A percentile compares a stretch with the other conserved stretches of the same genome.
phyloP scores from a whole-genome alignment of 495 filamentous ascomycete species.

The Oleoguttula mirabilis region DNA sequence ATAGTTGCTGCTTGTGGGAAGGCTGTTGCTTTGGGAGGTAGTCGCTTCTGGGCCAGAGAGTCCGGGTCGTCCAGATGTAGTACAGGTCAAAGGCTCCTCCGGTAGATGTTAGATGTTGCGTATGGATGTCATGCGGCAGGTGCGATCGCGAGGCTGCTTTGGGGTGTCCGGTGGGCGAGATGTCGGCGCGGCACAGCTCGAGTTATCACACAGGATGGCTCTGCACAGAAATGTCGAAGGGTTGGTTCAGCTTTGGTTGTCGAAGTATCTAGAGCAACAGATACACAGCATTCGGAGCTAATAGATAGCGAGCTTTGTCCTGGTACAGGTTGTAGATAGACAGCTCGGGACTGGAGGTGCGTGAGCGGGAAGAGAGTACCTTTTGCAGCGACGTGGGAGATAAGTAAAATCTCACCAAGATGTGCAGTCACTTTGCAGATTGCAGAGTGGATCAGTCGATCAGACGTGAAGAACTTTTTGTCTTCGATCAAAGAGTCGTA shows the following conservation, averaged over 20 bases:
- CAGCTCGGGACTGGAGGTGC: neutral
- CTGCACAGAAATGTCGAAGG: neutral
- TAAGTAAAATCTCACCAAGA: neutral
- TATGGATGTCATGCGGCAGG: neutral
- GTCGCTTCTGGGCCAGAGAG: too few relatives aligned
- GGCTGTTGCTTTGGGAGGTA: too few relatives aligned
- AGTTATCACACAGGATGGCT: neutral
- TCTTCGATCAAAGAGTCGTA: too few relatives aligned
- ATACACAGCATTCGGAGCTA: neutral
- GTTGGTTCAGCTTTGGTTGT: neutral
- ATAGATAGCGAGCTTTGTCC: neutral
- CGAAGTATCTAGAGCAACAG: neutral
- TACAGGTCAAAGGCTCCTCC: neutral
- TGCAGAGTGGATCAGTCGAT: neutral
- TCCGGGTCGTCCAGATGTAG: too few relatives aligned
- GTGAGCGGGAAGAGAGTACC: neutral
- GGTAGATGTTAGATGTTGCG: neutral
- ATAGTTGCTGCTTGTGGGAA: too few relatives aligned
- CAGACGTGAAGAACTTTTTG: neutral
- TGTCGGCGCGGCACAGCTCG: neutral
- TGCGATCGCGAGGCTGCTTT: neutral
- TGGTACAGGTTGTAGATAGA: neutral
- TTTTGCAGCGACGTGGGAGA: neutral
- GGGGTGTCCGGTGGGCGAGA: neutral
- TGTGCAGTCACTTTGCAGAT: neutral